Conservation (phyloP, 805 yeast genomes). For the Starmerella cellae region DNA sequence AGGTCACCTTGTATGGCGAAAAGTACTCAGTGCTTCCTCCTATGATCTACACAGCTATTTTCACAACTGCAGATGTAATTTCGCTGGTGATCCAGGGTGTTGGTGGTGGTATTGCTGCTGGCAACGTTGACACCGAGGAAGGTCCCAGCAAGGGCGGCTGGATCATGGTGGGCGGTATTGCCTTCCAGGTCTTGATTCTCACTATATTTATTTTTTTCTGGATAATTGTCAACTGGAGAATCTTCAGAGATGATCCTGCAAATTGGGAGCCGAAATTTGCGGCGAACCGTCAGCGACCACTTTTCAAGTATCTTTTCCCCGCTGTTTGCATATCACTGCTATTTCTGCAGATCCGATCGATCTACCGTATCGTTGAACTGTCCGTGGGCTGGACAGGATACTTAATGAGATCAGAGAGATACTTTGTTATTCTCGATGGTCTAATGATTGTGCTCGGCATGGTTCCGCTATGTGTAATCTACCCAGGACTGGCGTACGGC, state of each 20-base stretch:
- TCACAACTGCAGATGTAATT: slow-evolving; percentile 51
- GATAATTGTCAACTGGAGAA: slow-evolving; percentile 29
- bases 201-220: slow-evolving; percentile 41
- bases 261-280: slow-evolving; percentile 17
- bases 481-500: slow-evolving; percentile 54
- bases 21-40: slow-evolving; percentile 42
- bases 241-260: slow-evolving; percentile 4
- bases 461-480: slow-evolving; percentile 37
- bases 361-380: slow-evolving; percentile 62
- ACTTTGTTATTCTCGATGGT: slow-evolving; percentile 48
- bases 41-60: slow-evolving; percentile 47
- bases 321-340: slow-evolving; percentile 31
- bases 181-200: slow-evolving; percentile 64
- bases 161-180: slow-evolving; percentile 66
- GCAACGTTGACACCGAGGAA: slow-evolving; percentile 33
- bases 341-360: slow-evolving; percentile 51
- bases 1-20: slow-evolving; percentile 48
- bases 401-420: slow-evolving; percentile 47
- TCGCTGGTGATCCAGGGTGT: slow-evolving; percentile 55
- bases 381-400: slow-evolving; percentile 59
- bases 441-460: slow-evolving; percentile 44
- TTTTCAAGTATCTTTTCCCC: slow-evolving; percentile 21
- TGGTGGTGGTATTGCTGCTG: slow-evolving; percentile 58
- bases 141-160: slow-evolving; percentile 39
- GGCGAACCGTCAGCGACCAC: slow-evolving; percentile 14